Percentiles rank a stretch among this genome's conserved stretches.
phyloP scores from a whole-genome alignment of 768 basidiomycete genomes.

The Leccinum variicolor region DNA sequence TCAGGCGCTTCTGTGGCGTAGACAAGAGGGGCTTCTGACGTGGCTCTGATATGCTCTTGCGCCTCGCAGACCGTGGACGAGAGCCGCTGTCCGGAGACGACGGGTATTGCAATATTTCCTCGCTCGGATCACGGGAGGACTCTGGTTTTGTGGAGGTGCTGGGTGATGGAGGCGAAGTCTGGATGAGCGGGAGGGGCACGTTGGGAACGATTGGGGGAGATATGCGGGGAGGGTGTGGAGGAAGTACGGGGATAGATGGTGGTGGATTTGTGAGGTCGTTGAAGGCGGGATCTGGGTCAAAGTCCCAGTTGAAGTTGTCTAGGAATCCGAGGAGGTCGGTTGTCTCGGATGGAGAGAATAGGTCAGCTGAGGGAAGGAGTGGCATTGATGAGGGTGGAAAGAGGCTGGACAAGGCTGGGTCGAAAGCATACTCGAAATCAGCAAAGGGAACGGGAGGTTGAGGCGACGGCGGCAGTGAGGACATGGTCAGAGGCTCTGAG shows the following conservation, averaged over 20 bases:
- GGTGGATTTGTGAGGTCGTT: conserved; percentile 7
- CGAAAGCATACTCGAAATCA: conserved; percentile 73
- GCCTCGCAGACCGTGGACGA: conserved; percentile 15
- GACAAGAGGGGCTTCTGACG: conserved; percentile 64
- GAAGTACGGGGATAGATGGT: neutral
- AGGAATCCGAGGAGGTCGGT: conserved; percentile 79
- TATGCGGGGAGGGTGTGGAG: neutral
- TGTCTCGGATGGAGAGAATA: conserved; percentile 76
- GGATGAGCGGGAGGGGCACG: neutral
- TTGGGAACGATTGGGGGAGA: neutral
- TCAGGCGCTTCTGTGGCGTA: conserved; percentile 82
- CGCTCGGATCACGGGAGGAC: conserved; percentile 5
- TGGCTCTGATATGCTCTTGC: conserved; percentile 23
- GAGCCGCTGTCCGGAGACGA: conserved; percentile 12
- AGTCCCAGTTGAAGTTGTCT: conserved; percentile 75
- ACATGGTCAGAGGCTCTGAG: conserved; percentile 23
- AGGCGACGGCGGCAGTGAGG: conserved; percentile 16
- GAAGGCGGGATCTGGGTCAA: conserved; percentile 39
- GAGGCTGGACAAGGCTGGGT: conserved; percentile 53
- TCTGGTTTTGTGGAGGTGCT: conserved; percentile 7
- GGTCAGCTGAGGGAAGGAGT: conserved; percentile 67
- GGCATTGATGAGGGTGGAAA: conserved; percentile 59
- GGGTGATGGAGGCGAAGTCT: conserved; percentile 3
- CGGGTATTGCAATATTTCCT: conserved; percentile 1
- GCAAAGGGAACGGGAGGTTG: conserved; percentile 58